These are phyloP conservation scores for Fusarium acutatum DNA, from an alignment of 2,329 filamentous ascomycete species.

Conservation along the genomic window DNA sequence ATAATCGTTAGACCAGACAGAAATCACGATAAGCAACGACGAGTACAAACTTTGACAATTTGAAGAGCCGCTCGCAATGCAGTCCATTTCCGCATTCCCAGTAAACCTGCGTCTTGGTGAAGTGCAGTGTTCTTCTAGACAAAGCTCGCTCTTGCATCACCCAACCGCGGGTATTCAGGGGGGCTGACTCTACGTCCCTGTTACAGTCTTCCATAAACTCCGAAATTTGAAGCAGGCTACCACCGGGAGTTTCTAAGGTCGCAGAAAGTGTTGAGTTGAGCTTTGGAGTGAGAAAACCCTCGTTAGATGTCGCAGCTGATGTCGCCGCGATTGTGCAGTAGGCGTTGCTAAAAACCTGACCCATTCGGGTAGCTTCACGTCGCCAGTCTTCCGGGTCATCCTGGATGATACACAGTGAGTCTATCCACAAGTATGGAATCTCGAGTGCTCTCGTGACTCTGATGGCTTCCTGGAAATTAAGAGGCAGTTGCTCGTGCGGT, in stretches of 20 bases:
- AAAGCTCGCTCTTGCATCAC: constrained; percentile 7
- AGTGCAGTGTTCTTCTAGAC: neutral
- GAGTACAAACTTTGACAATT: neutral
- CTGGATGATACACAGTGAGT: neutral
- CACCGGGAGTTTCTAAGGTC: neutral
- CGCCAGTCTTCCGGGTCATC: neutral
- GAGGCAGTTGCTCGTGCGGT: neutral
- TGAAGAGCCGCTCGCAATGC: neutral
- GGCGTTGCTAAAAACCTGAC: constrained; percentile 5
- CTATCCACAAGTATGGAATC: constrained; percentile 8
- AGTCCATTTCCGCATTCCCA: neutral
- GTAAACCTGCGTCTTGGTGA: neutral
- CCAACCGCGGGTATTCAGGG: constrained; percentile 38
- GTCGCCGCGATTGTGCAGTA: neutral
- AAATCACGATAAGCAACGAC: too few species aligned
- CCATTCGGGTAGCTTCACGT: neutral
- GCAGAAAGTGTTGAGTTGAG: neutral
- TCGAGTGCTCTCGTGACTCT: neutral
- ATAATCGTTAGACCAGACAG: neutral
- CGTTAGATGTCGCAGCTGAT: neutral
- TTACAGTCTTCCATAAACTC: neutral
- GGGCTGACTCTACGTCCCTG: neutral
- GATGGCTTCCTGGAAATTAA: constrained; percentile 9
- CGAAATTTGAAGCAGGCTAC: neutral
- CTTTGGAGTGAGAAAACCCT: neutral